Conservation (phyloP, 169 alveolate species). For the Cyclospora cayetanensis region DNA sequence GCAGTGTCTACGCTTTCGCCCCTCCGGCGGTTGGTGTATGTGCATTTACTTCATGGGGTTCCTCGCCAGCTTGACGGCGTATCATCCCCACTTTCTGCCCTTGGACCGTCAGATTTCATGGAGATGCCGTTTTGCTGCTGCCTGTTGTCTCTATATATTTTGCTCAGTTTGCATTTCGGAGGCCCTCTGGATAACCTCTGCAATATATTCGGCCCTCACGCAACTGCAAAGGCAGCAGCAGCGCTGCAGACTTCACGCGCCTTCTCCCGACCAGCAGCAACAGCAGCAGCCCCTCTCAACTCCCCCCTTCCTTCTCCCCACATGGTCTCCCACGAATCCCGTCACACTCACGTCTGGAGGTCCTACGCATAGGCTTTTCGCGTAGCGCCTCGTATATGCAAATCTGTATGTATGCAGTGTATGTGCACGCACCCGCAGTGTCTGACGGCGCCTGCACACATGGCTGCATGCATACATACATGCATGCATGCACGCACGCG, state of each 20-base stretch:
- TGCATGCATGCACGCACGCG: constrained; percentile 6
- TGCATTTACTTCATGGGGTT: too few species aligned
- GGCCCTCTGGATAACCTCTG: constrained; percentile 71
- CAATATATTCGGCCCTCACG: constrained; percentile 70
- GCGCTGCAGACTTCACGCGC: constrained; percentile 12
- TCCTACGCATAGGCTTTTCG: constrained; percentile 52
- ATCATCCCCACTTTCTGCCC: background rate
- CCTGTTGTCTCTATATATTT: too few species aligned
- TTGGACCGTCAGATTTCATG: too few species aligned
- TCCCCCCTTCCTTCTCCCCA: constrained; percentile 38
- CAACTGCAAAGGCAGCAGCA: constrained; percentile 70
- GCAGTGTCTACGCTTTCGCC: too few species aligned
- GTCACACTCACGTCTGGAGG: constrained; percentile 29
- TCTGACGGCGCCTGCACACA: background rate
- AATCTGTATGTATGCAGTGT: background rate
- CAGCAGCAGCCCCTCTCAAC: constrained; percentile 33
- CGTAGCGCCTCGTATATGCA: background rate
- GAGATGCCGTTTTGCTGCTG: too few species aligned
- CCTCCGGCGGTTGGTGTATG: too few species aligned
- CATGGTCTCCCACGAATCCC: constrained; percentile 71
- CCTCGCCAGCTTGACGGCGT: background rate
- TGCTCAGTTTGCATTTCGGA: constrained; percentile 63
- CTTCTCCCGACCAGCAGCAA: background rate
- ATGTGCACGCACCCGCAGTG: background rate
- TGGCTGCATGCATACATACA: background rate